phyloP scores from a whole-genome alignment of 2,329 filamentous ascomycete species.

The Furcasterigmium furcatum region DNA sequence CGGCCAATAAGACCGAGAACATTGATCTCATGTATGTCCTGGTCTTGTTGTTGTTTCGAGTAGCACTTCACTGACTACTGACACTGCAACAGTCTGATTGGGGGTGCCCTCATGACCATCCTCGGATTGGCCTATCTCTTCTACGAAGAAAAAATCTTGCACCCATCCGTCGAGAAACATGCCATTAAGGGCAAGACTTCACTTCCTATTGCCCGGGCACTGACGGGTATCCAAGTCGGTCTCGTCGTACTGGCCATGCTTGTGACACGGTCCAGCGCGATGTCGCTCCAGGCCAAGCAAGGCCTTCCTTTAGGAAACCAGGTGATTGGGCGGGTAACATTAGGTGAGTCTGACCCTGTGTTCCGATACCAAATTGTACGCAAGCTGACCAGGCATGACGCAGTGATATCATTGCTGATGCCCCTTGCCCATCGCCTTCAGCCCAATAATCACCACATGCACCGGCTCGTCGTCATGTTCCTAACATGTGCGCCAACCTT shows the following conservation, averaged over 20 bases:
- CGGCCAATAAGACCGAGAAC: slow-evolving; percentile 81
- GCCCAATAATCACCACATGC: slow-evolving; percentile 84
- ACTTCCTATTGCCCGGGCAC: slow-evolving; percentile 45
- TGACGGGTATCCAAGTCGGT: slow-evolving; percentile 68
- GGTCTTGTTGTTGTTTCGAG: too few relatives aligned
- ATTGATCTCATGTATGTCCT: slow-evolving; percentile 67
- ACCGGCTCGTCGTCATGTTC: slow-evolving; percentile 85
- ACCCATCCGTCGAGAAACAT: neutral
- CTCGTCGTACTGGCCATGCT: slow-evolving; percentile 77
- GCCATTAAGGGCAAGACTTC: neutral
- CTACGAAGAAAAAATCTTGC: slow-evolving; percentile 60
- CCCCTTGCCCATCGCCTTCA: slow-evolving; percentile 79
- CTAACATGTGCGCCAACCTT: slow-evolving; percentile 90
- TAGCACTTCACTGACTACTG: slow-evolving; percentile 11
- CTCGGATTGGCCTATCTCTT: slow-evolving; percentile 75
- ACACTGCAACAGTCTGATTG: slow-evolving; percentile 54
- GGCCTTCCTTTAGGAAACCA: slow-evolving; percentile 88
- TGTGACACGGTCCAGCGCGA: slow-evolving; percentile 82
- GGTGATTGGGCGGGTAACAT: slow-evolving; percentile 75
- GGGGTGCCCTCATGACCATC: slow-evolving; percentile 73
- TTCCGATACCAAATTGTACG: neutral
- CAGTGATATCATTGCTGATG: slow-evolving; percentile 71
- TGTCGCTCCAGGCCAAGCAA: slow-evolving; percentile 78
- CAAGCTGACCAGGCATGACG: neutral
- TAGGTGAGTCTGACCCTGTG: slow-evolving; percentile 50